phyloP scores from a whole-genome alignment of 352 stramenopile species.

The Phytophthora pluvialis region DNA sequence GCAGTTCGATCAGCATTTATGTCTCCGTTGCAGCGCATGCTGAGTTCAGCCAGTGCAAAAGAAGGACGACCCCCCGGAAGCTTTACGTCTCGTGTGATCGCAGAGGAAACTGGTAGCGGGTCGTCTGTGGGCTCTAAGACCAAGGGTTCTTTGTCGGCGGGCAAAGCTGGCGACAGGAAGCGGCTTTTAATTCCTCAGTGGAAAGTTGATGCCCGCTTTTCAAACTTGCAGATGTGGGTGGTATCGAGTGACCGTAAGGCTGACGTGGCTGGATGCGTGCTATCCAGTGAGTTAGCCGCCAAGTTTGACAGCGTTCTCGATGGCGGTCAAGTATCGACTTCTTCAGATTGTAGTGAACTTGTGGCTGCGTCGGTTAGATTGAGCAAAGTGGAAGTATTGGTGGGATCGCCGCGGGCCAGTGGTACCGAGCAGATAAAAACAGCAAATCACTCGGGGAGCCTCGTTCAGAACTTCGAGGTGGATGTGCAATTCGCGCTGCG shows the following conservation, averaged over 20 bases:
- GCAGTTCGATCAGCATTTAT: constrained; percentile 42
- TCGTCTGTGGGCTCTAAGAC: constrained; percentile 15
- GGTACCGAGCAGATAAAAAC: constrained; percentile 24
- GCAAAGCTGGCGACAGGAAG: constrained; percentile 13
- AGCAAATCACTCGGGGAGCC: constrained; percentile 41
- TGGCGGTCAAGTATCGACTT: constrained; percentile 7
- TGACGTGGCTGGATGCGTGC: constrained; percentile 58
- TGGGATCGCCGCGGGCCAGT: constrained; percentile 30
- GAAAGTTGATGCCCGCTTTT: constrained; percentile 55
- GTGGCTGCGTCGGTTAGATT: constrained; percentile 38
- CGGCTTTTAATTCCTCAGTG: constrained; percentile 30
- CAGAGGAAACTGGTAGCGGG: constrained; percentile 31
- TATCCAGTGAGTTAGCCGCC: constrained; percentile 45
- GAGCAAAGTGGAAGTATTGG: constrained; percentile 46
- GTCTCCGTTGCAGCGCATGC: constrained; percentile 53
- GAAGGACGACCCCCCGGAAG: constrained; percentile 32
- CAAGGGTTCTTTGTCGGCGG: constrained; percentile 1
- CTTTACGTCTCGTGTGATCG: constrained; percentile 38
- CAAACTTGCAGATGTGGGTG: constrained; percentile 70
- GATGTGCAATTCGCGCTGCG: constrained; percentile 30
- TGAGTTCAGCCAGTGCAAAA: constrained; percentile 42
- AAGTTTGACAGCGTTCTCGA: constrained; percentile 36
- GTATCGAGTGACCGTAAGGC: constrained; percentile 66
- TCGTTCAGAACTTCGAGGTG: constrained; percentile 61
- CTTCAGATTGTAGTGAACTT: constrained; percentile 25